Base-by-base conservation (phyloP, 345 rosid species). In the Microthlaspi erraticum region DNA sequence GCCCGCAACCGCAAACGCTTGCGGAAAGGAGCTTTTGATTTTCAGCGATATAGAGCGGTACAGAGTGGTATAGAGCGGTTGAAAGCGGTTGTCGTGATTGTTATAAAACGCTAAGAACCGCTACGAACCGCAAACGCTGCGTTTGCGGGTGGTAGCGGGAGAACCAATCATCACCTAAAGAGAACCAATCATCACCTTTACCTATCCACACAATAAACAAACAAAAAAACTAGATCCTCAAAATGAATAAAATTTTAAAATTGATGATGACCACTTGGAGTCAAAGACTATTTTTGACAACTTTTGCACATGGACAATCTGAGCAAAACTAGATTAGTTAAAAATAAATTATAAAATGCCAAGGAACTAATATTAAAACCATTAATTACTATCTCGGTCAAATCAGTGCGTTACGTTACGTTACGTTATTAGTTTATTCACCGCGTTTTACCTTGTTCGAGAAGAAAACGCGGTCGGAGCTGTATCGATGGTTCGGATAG, bases 401-500 rank as follows among this genome's bases (percentile, higher is more conserved):
- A 60, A 48, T 26, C 29, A 38, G 19, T 70, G 33, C 48, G 18
- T 49, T 16, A 46, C n/a, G n/a, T n/a, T n/a, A n/a, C n/a, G n/a
- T n/a, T n/a, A n/a, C 18, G 41, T 34, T 70, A 18, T 39, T 11
- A 38, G 4, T 8, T n/a, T 6, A 10, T 6, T 23, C 19, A 37
- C 10, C 49, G 23, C 33, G 51, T 31, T 36, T 72, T 86, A 93
- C 98, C 97, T 91, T 83, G 83, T 89, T 91, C 8, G 93, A 85
- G 77, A 93, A 93, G 87, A 91, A 93, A 14, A 87, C 86, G 14
- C 98, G 91, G 64, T 83, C 73, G 31, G 85, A 81, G 31, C 81
- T 76, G 85, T 91, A 89, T 0, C 88, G 73, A 62, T 79, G 91
- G 1, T 73, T 55, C 0, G 98, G 97, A 66, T 93, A 93, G 19